Evolutionary conservation across 495 filamentous ascomycete species (phyloP).

Genomic region (Friedmanniomyces endolithicus): DNA sequence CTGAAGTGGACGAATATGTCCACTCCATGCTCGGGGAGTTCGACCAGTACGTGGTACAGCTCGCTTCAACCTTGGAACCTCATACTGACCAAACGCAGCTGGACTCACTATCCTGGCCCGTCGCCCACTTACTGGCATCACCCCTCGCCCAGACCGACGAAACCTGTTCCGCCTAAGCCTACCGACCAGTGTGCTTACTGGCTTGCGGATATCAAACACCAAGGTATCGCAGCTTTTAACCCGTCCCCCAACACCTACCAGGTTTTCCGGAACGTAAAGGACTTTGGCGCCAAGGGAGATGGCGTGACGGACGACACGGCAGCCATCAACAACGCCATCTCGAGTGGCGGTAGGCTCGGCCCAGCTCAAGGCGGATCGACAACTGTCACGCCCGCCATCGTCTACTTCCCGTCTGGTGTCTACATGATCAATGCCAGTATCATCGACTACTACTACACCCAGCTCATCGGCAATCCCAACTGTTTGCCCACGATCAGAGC

Average conservation of each 20-base stretch:
- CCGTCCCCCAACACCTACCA: constrained; percentile 30
- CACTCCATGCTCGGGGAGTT: constrained; percentile 7
- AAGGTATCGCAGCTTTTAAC: constrained; percentile 29
- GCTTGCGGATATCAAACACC: constrained; percentile 27
- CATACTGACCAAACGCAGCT: background rate
- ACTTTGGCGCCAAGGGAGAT: constrained; percentile 39
- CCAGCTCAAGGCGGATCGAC: constrained; percentile 32
- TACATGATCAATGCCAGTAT: constrained; percentile 28
- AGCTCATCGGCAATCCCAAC: constrained; percentile 42
- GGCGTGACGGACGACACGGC: constrained; percentile 42
- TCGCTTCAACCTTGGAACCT: background rate
- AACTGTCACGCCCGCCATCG: constrained; percentile 36
- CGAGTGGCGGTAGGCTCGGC: constrained; percentile 23
- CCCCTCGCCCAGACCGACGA: constrained; percentile 3
- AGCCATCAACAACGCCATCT: constrained; percentile 38
- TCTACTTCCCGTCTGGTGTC: constrained; percentile 49
- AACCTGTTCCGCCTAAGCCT: background rate
- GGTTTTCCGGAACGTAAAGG: constrained; percentile 45
- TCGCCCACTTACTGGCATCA: constrained; percentile 10
- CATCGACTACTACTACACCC: constrained; percentile 31
- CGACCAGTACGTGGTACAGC: background rate
- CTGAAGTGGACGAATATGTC: constrained; percentile 7
- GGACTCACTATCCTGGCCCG: constrained; percentile 10
- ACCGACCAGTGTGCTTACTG: constrained; percentile 20
- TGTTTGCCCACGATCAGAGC: constrained; percentile 53